Conservation (phyloP, 805 yeast species). For the Blastobotrys mokoenaii region DNA sequence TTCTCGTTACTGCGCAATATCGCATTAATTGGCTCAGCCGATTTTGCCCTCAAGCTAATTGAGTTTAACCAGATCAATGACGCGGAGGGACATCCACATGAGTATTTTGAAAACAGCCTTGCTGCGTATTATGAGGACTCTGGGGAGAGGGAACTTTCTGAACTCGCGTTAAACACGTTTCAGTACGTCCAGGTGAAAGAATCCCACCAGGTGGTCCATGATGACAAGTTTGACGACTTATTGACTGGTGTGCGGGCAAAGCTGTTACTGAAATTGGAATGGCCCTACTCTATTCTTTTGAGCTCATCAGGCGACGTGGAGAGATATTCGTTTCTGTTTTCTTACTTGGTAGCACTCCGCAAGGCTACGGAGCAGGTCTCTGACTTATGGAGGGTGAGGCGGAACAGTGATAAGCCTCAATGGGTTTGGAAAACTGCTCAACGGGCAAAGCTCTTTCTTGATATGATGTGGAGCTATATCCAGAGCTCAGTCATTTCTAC, state of each 20-base stretch:
- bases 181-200: slow-evolving; percentile 1
- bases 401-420: neutral
- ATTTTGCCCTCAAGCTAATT: slow-evolving; percentile 7
- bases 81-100: neutral
- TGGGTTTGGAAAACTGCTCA: slow-evolving; percentile 5
- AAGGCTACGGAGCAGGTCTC: slow-evolving; percentile 1
- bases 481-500: slow-evolving; percentile 11
- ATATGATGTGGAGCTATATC: slow-evolving; percentile 14
- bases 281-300: slow-evolving; percentile 19
- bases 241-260: slow-evolving; percentile 9
- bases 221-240: slow-evolving; percentile 16
- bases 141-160: slow-evolving; percentile 5
- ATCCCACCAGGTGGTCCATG: neutral
- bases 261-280: slow-evolving; percentile 12
- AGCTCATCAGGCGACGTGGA: slow-evolving; percentile 3
- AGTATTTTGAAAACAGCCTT: slow-evolving; percentile 5
- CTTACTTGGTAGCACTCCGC: slow-evolving; percentile 10
- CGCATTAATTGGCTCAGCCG: slow-evolving; percentile 14
- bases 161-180: neutral
- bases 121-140: slow-evolving; percentile 10
- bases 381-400: slow-evolving; percentile 2
- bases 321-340: slow-evolving; percentile 7
- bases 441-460: slow-evolving; percentile 11
- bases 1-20: slow-evolving; percentile 12
- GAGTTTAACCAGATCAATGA: neutral